Evolutionary conservation across 2,329 filamentous ascomycete species (phyloP), one percentile per base, ranked within the genome.

Genomic region (Ceratocystis huliohia): DNA sequence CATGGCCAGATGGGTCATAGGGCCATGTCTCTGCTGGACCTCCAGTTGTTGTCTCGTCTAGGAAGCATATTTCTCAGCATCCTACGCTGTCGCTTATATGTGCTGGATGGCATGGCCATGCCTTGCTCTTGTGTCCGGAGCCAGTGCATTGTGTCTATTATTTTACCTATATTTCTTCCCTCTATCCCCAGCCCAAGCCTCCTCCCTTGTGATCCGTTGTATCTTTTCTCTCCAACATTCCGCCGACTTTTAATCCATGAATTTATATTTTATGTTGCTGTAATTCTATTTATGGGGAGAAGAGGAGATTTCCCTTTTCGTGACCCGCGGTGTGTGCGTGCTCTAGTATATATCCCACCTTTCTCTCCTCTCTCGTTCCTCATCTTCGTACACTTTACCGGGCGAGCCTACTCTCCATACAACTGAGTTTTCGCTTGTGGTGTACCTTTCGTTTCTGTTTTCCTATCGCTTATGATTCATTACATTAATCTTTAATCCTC

Each of bases 401-500:
- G 10, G 13, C 10, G 37, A 41, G 37, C 10, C 2, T 5, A 13
- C 37, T 41, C 37, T 41, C 13, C 10, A 41, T 5, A 15, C 37
- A 41, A 41, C 37, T 41, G 37, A 13, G 37, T 13, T 41, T 13
- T 13, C 13, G 37, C 10, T 41, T 41, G 37, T 41, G 37, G 37
- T 41, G 48, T 2, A 28, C 33, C 25, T 1, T 59, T 30, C 30
- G 17, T 59, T 25, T 59, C 56, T 59, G 20, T 30, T 33, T 30
- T 37, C 2, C 56, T 59, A 20, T 7, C 2, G 17, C 33, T 20
- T 59, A 13, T 59, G 30, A 10, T 59, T 59, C 7, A n/a, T 59
- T 37, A 20, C 20, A 37, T 59, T 59, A 59, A 59, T 59, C n/a
- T n/a, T 53, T 59, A 15, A n/a, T 59, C 20, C n/a, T 59, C 17